These are phyloP conservation scores for Henckelia pumila DNA, from an alignment of 257 asterid species.

Conservation along the genomic window DNA sequence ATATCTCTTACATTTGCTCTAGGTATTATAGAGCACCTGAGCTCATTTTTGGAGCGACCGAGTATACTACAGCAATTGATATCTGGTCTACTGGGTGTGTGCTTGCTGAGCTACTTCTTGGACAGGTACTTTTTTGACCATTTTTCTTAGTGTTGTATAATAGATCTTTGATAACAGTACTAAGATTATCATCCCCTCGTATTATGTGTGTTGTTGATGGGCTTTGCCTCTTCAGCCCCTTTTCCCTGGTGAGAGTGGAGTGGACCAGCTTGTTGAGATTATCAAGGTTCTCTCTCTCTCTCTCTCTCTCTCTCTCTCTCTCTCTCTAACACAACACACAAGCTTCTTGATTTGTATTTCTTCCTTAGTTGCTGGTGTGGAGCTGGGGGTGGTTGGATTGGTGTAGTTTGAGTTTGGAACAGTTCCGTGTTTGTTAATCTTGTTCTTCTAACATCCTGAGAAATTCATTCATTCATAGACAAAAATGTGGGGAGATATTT, in stretches of 20 bases:
- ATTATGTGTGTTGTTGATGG: slow-evolving; percentile 10
- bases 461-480: background rate
- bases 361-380: background rate
- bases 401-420: background rate
- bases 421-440: background rate
- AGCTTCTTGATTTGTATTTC: background rate
- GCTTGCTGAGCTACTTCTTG: slow-evolving; percentile 79
- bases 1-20: slow-evolving; percentile 86
- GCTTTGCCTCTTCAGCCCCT: slow-evolving; percentile 59
- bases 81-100: slow-evolving; percentile 91
- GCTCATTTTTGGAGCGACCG: slow-evolving; percentile 86
- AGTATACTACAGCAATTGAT: slow-evolving; percentile 72
- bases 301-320: slow-evolving; percentile 31
- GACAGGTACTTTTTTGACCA: slow-evolving; percentile 44
- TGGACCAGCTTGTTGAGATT: slow-evolving; percentile 97
- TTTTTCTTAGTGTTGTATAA: background rate
- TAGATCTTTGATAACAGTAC: slow-evolving; percentile 10
- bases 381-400: slow-evolving; percentile 3
- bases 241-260: slow-evolving; percentile 99
- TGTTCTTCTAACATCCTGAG: slow-evolving; percentile 8
- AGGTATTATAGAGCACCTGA: slow-evolving; percentile 86
- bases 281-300: slow-evolving; percentile 64
- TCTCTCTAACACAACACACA: slow-evolving; percentile 9
- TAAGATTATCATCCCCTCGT: slow-evolving; percentile 27
- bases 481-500: background rate